Base-by-base conservation (phyloP, 192 early-diverging fungal species). In the Coemansia sp. region DNA sequence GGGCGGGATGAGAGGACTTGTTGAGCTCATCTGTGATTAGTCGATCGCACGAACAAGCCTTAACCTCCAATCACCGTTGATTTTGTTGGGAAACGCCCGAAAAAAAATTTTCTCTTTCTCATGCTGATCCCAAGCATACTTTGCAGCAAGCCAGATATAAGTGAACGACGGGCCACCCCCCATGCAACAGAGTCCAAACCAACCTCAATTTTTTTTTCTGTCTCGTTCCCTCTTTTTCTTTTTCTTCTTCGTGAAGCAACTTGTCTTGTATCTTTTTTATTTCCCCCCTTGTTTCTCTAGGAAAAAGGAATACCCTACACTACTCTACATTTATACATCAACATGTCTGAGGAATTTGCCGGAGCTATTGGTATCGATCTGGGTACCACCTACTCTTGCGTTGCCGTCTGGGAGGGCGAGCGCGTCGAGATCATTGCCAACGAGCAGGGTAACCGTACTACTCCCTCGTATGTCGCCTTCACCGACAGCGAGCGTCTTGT, bases 361-460 rank as follows among this genome's bases (percentile, higher is more conserved):
- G 88, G 88, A 41, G 94, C 94, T 74, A 90, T 97, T 75, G 96
- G 95, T 89, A 96, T 98, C 86, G 96, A 98, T 89, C 88, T 98
- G 80, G 96, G 96, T 76, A 98, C 96, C 71, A 98, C 94, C 78
- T 98, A 98, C 91, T 95, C 94, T 74, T 94, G 92, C 79, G 92
- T 94, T 72, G 93, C 87, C 87, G 91, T 92, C 16, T 87, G 78
- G 81, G 79, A 86, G 77, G 80, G 77, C 63, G 84, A 86, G 71
- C 87, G 87, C 34, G 86, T 86, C 52, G 91, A 92, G 82, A 90
- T 91, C 61, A 91, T 94, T 84, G 90, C 91, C 77, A 95, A 94
- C 87, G 92, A 94, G 85, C 92, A 94, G 85, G 93, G 93, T 89
- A 91, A 92, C 88, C 93, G 92, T 69, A 93, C 92, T 66, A 94